Evolutionary conservation across 2,329 filamentous ascomycete species (phyloP).

Genomic region (Phialemoniopsis sp.): DNA sequence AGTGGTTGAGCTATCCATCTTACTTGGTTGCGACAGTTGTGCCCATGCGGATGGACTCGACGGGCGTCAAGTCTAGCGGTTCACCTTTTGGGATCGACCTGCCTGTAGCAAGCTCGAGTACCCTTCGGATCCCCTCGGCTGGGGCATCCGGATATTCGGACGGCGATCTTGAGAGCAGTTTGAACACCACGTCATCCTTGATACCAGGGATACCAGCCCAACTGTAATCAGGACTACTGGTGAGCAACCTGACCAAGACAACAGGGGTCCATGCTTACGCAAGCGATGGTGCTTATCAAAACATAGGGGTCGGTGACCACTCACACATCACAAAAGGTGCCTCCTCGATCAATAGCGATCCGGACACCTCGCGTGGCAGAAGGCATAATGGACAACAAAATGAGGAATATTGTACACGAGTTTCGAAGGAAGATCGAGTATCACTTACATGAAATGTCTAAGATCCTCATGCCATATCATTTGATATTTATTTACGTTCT

Average conservation of each 20-base stretch:
- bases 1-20: too few relatives aligned
- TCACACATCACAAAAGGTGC: too few relatives aligned
- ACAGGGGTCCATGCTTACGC: too few relatives aligned
- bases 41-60: conserved; percentile 13
- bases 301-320: too few relatives aligned
- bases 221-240: too few relatives aligned
- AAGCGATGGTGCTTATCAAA: too few relatives aligned
- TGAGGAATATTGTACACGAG: neutral
- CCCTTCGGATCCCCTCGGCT: conserved; percentile 61
- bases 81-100: conserved; percentile 56
- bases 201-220: conserved; percentile 53
- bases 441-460: too few relatives aligned
- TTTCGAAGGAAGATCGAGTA: neutral
- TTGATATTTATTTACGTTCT: too few relatives aligned
- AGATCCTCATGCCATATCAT: too few relatives aligned
- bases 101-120: conserved; percentile 23
- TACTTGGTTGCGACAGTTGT: conserved; percentile 10
- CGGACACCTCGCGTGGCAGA: too few relatives aligned
- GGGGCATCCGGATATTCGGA: conserved; percentile 65
- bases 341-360: conserved; percentile 4
- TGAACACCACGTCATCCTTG: conserved; percentile 64
- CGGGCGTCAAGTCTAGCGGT: conserved; percentile 44
- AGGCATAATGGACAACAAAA: too few relatives aligned
- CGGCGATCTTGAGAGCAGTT: conserved; percentile 64
- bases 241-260: too few relatives aligned